Conservation (phyloP, 106 monocot species). For the Acorus calamus region DNA sequence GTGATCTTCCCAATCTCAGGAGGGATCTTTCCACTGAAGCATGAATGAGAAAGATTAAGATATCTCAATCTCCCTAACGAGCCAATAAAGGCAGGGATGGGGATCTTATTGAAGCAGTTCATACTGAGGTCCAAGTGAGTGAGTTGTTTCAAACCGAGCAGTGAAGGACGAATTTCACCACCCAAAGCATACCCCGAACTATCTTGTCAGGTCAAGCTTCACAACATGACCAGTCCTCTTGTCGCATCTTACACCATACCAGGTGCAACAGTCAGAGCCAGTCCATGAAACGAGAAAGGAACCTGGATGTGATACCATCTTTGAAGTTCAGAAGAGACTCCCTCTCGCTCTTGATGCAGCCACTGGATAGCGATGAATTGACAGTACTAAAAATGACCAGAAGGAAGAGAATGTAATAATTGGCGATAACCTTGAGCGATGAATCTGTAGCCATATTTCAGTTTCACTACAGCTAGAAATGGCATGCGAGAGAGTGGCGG, state of each 20-base stretch:
- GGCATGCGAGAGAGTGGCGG: no score
- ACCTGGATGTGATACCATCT: background rate
- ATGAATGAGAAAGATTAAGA: constrained; percentile 18
- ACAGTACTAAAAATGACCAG: no score
- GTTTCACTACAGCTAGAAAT: no score
- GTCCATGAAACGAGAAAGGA: constrained; percentile 14
- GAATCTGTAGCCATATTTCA: no score
- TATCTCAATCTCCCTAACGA: constrained; percentile 13
- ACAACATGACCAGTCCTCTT: constrained; percentile 10
- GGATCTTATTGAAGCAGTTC: constrained; percentile 10
- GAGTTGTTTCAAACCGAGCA: no score
- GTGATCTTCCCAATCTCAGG: constrained; percentile 26
- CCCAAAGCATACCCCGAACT: background rate
- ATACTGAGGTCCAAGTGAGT: constrained; percentile 20
- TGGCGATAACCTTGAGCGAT: no score
- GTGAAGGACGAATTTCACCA: constrained; percentile 13
- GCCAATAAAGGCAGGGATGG: constrained; percentile 18
- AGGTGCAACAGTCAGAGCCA: constrained; percentile 16
- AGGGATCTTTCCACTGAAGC: constrained; percentile 13
- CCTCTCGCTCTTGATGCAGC: constrained; percentile 10
- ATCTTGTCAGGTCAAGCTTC: constrained; percentile 6
- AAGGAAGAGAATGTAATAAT: no score
- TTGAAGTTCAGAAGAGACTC: constrained; percentile 22
- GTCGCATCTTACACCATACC: constrained; percentile 23
- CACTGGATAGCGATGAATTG: no score